Conservation (phyloP, 805 yeast species). For the Sugiyamaella boreocaroliniensis region DNA sequence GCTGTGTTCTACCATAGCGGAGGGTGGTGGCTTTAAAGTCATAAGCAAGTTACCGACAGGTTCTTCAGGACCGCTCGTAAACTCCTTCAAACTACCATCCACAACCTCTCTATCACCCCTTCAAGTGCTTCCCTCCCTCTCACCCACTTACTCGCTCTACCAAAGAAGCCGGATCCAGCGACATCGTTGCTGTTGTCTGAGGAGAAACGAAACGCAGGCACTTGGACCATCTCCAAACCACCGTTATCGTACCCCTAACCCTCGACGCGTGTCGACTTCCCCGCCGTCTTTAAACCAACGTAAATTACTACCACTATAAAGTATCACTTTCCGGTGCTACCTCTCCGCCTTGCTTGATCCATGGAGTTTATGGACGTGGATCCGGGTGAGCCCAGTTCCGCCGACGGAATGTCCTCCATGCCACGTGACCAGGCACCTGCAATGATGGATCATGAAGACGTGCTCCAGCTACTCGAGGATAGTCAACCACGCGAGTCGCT, state of each 20-base stretch:
- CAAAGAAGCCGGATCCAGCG: conserved; percentile 1
- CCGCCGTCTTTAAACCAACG: no score
- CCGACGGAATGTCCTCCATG: background rate
- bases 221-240: no score
- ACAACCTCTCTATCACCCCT: background rate
- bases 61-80: no score
- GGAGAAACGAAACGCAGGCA: no score
- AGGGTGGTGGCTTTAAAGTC: background rate
- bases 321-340: no score
- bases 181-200: background rate
- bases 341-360: background rate
- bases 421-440: background rate
- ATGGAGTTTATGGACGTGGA: background rate
- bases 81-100: background rate
- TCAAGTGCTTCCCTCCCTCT: background rate
- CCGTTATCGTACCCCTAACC: no score
- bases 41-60: background rate
- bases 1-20: background rate
- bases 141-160: background rate
- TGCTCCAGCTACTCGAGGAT: background rate
- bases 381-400: background rate
- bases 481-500: no score
- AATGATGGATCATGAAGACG: background rate
- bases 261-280: no score
- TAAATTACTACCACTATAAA: no score